Base-by-base conservation (phyloP, 139 green algal genomes). In the Chlamydomonas sp. region DNA sequence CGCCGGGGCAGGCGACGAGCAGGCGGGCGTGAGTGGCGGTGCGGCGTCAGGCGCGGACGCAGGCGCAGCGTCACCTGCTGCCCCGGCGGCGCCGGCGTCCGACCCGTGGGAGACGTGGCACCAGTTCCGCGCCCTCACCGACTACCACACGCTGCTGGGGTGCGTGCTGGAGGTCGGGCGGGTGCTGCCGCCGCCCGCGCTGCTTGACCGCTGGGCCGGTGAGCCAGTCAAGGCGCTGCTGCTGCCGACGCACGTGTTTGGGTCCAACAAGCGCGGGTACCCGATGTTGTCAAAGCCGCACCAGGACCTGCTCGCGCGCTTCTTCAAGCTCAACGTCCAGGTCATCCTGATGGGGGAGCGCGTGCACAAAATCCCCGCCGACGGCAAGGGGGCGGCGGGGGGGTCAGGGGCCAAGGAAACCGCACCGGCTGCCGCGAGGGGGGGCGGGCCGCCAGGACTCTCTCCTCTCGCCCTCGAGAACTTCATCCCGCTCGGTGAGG, bases 151-250 rank as follows among this genome's bases (percentile, higher is more conserved):
- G 20, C 82, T 88, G 62, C 78, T 98, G 49, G 84, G 86, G 1
- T 76, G 89, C 3, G 60, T 79, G 54, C 86, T 97, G 60, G 74
- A 77, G 31, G 39, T 88, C 49, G 57, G 85, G 0, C 65, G 29
- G 3, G 30, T 78, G 33, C 58, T 76, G 24, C 74, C 74, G 2
- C 31, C 74, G 1, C 72, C 54, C 20, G 54, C 65, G 24, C 36
- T 31, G 30, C 57, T 94, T 13, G 22, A 73, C 1, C 83, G 90
- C 8, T 97, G 89, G 92, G 48, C 85, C 13, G 94, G 87, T 1
- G 93, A 99, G 84, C 90, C 90, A 1, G 81, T 98, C 8, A 90
- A 87, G 62, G 90, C 89, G 0, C 65, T 95, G 31, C 65, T 96
- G 38, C 63, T 98, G 60, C 84, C 85, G 34, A 92, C 84, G 31